Evolutionary conservation across 2,329 filamentous ascomycete genomes (phyloP), one percentile per base, ranked within the genome.

Genomic region (Parascedosporium putredinis): DNA sequence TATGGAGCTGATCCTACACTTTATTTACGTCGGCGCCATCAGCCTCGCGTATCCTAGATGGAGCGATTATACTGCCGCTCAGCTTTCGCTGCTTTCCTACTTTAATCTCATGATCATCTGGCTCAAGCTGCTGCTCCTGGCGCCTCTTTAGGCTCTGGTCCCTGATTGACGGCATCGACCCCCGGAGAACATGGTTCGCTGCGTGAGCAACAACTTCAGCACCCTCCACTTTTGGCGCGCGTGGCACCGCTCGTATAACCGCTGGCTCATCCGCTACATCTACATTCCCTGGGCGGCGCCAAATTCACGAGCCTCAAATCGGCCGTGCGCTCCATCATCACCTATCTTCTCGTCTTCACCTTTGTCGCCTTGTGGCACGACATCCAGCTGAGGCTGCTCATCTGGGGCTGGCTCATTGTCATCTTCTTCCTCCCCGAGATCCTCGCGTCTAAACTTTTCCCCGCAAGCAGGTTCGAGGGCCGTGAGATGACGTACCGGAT

Each of bases 301-400:
- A 71, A 69, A 25, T 75, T 76, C 61, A 64, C 66, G 27, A 69
- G 57, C 50, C 66, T 70, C 59, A 55, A 66, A 25, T 66, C 69
- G 33, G 65, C 69, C 18, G 79, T 75, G 42, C 71, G 78, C 14
- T 82, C 81, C 0, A 72, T 91, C 2, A 59, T 80, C 47, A 96
- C 91, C 51, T 93, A 88, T 63, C 71, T 94, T 2, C 69, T 84
- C 4, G 87, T 95, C 27, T 98, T 98, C 63, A 96, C 89, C 0
- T 98, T 98, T 60, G 93, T 98, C 22, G 94, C 93, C 0, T 73
- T 98, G 24, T 98, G 93, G 93, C 93, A 98, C 67, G 93, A 98
- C 59, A 95, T 98, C 60, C 84, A 95, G 67, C 77, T 97, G 25
- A 80, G 85, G 8, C 73, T 98, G 34, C 75, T 98, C 27, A 84